Base-by-base conservation (phyloP, 192 early-diverging fungal genomes). In the Linnemannia hyalina region DNA sequence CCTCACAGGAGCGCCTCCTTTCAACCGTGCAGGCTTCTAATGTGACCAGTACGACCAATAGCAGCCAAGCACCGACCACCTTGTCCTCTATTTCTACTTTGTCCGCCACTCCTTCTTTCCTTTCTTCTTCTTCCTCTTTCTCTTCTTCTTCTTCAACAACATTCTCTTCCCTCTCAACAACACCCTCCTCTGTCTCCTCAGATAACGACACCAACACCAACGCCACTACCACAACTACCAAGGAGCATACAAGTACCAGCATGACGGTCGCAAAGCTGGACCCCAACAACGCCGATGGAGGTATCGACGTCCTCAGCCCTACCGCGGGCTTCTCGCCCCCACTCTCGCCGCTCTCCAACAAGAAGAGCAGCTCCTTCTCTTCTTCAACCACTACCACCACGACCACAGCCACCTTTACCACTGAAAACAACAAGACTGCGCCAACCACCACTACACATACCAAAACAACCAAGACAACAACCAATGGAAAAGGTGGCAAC, bases 191-290 rank as follows among this genome's bases (percentile, higher is more conserved):
- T 18, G 36, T 68, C 29, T 44, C 16, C 70, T 76, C 70, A 32
- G 52, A 26, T 46, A 65, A 70, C 80, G 32, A 32, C 38, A 70
- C 47, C 22, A 70, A 18, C 35, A 15, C 42, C 22, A 70, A 18
- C 35, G 5, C 42, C 29, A 54, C 71, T 55, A 38, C 54, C 7
- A 52, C 70, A 7, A 74, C 60, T 11, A 32, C 2, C n/a, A 55
- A 42, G 41, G n/a, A 41, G 8, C 60, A 54, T 68, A 32, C 40
- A 20, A 52, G 3, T 41, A 41, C 60, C 13, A 35, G 26, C 80
- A 88, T 82, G 76, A 88, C 80, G 49, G 78, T 80, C 40, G 69
- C 79, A 18, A 83, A 83, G 57, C 72, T 78, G 73, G 82, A 78
- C 22, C 75, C 76, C 16, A 40, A 68, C 75, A 32, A 75, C 4